Evolutionary conservation across 2,329 filamentous ascomycete species (phyloP).

Genomic region (Bipolaris cookei): DNA sequence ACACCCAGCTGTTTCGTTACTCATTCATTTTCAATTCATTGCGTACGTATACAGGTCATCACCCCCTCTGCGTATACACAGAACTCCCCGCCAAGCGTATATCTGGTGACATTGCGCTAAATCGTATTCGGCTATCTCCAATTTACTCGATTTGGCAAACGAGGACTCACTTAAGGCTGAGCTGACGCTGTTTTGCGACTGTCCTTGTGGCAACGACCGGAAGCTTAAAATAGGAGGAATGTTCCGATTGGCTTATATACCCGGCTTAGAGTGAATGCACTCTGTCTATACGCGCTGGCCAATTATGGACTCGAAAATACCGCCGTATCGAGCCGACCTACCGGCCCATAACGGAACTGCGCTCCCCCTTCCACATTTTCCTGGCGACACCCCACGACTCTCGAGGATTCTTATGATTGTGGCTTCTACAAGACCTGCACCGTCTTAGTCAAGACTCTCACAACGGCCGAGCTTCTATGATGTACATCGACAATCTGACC

Average conservation of each 20-base stretch:
- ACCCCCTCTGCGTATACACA: not conserved
- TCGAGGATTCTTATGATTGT: not conserved
- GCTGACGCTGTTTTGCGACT: not conserved
- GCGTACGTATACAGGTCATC: too few relatives aligned
- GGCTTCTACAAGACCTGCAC: conserved; percentile 1
- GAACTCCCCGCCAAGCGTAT: not conserved
- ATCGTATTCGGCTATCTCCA: not conserved
- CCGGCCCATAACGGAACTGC: conserved; percentile 1
- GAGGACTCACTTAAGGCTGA: not conserved
- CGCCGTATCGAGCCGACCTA: not conserved
- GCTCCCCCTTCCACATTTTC: not conserved
- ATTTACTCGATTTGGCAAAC: not conserved
- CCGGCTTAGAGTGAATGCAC: not conserved
- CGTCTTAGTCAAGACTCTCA: not conserved
- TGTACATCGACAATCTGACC: not conserved
- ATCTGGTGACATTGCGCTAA: not conserved
- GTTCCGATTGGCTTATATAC: not conserved
- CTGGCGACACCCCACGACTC: not conserved
- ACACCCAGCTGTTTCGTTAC: too few relatives aligned
- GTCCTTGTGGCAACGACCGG: not conserved
- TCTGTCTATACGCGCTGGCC: not conserved
- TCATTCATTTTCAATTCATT: not conserved
- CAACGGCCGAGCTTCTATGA: not conserved
- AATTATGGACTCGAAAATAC: not conserved
- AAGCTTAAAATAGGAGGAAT: not conserved